Evolutionary conservation across 257 asterid species (phyloP), one percentile per base, ranked within the genome.

Genomic region (Solanum ossicruentum): DNA sequence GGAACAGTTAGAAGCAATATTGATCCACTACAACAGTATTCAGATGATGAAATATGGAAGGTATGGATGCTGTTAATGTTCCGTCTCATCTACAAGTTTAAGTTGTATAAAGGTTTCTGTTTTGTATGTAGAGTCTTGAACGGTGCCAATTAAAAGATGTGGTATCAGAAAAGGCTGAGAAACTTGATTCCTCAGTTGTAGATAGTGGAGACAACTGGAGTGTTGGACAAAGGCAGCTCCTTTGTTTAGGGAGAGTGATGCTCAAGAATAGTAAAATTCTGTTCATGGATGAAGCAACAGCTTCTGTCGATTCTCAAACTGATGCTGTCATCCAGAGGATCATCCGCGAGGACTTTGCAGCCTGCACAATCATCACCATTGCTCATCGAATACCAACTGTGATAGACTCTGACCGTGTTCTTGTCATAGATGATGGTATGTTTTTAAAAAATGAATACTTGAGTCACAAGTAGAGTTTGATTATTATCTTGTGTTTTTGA

Each of bases 361-460:
- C 88, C 6, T 95, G 95, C 89, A 95, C 97, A 1, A 87, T 92
- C 8, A 89, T 95, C 65, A 95, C 93, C 12, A 92, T 93, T 18
- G 98, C 98, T 55, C 98, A 93, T 86, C 89, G 98, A 69, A 93
- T 95, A 79, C 98, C 98, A 3, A 88, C 98, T 0, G 98, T 95
- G 1, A 89, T 95, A 6, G 98, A 93, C 72, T 88, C 92, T 55
- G 94, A 95, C 79, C 84, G 92, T 8, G 98, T 95, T 4, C 63
- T 95, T 56, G 95, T 92, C 1, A 61, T 95, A 12, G 96, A 93
- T 65, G 89, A 89, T 8, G 98, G 98, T 95, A n/a, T 66, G 94
- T 88, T 66, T 11, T 72, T 43, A 71, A 36, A 41, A 13, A 16
- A 70, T 2, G 21, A 18, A 41, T 12, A 71, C 55, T 41, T 21